Percentiles rank a stretch among this genome's conserved stretches.
phyloP scores from a whole-genome alignment of 1,284 basidiomycete species.

The Naganishia liquefaciens region DNA sequence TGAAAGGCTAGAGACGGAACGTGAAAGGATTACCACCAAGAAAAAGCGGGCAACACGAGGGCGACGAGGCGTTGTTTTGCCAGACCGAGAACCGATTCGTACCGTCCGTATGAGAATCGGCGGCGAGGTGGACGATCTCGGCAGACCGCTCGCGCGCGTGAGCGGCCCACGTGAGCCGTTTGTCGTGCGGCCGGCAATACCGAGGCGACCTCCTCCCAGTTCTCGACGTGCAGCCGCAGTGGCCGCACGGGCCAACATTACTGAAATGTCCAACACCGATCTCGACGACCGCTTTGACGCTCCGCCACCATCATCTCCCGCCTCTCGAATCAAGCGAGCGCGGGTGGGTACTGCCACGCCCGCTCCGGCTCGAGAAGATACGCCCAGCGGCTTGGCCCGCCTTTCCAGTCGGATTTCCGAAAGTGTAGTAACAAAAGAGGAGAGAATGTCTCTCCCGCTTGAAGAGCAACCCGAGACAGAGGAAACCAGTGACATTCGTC shows the following conservation, averaged over 20 bases:
- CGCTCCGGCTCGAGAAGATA: conserved; percentile 4
- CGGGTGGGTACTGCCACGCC: conserved; percentile 19
- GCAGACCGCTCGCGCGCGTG: conserved; percentile 37
- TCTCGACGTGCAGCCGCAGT: conserved; percentile 78
- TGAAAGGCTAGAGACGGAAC: conserved; percentile 83
- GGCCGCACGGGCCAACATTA: conserved; percentile 64
- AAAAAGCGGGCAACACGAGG: conserved; percentile 83
- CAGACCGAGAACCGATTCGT: conserved; percentile 88
- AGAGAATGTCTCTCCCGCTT: neutral
- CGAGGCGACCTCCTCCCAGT: conserved; percentile 53
- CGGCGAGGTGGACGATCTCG: conserved; percentile 47
- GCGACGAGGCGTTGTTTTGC: conserved; percentile 81
- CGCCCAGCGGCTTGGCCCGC: conserved; percentile 1
- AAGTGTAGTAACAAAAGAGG: conserved; percentile 11
- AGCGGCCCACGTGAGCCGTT: conserved; percentile 54
- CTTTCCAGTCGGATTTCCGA: conserved; percentile 13
- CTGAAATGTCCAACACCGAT: conserved; percentile 49
- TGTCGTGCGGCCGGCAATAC: conserved; percentile 62
- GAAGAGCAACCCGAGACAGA: neutral
- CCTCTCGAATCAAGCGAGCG: conserved; percentile 11
- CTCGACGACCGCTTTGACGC: conserved; percentile 33
- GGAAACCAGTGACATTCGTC: neutral
- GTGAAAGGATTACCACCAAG: conserved; percentile 85
- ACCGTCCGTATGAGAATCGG: conserved; percentile 81
- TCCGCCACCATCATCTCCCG: neutral